Conservation (phyloP, 345 rosid genomes). For the Melaleuca alternifolia region DNA sequence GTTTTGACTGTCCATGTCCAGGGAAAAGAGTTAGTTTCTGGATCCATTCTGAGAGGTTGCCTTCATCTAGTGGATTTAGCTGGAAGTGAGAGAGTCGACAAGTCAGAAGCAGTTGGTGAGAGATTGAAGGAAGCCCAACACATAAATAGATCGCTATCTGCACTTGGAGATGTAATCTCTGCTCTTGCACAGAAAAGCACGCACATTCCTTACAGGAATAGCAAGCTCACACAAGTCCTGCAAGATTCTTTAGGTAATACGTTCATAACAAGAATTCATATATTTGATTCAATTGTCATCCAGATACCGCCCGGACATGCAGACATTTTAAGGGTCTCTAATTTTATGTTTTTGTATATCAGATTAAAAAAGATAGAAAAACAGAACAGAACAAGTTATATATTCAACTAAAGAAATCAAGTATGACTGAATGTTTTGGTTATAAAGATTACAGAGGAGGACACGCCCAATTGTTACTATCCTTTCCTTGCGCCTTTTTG, state of each 20-base stretch:
- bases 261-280: not conserved
- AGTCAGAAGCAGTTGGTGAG: constrained; percentile 94
- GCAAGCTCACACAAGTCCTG: constrained; percentile 94
- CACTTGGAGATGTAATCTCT: constrained; percentile 89
- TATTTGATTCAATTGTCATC: not conserved
- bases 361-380: not conserved
- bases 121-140: constrained; percentile 98
- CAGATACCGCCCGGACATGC: not conserved
- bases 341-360: not conserved
- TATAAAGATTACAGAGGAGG: not conserved
- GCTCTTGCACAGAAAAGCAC: constrained; percentile 94
- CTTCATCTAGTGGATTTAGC: constrained; percentile 97
- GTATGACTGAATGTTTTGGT: not conserved
- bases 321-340: not conserved
- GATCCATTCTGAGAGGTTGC: constrained; percentile 77
- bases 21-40: constrained; percentile 76
- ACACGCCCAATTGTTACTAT: not conserved
- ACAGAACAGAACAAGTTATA: not conserved
- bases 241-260: constrained; percentile 83
- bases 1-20: constrained; percentile 87
- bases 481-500: not conserved
- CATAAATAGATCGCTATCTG: constrained; percentile 86
- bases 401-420: not conserved
- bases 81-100: constrained; percentile 97
- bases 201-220: constrained; percentile 88